phyloP scores from a whole-genome alignment of 805 yeast genomes.

The Maudiozyma saulgeensis region DNA sequence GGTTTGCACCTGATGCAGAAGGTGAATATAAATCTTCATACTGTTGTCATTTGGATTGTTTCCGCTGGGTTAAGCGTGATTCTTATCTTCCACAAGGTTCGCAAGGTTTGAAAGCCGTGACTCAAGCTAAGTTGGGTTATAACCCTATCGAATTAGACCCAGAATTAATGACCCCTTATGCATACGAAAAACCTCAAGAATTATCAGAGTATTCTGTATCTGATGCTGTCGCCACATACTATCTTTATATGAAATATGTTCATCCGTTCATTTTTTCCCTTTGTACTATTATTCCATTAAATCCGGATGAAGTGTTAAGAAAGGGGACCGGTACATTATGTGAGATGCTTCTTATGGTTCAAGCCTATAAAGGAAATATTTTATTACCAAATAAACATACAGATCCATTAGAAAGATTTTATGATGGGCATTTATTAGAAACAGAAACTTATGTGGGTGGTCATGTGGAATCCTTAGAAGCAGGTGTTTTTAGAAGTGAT shows the following conservation, averaged over 20 bases:
- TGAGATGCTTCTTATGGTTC: conserved; percentile 95
- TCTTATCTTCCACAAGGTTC: conserved; percentile 97
- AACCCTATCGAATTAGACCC: conserved; percentile 96
- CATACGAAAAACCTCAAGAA: conserved; percentile 84
- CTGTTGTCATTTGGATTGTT: conserved; percentile 97
- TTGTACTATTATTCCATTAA: conserved; percentile 89
- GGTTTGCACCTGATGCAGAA: conserved; percentile 80
- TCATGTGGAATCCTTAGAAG: conserved; percentile 93
- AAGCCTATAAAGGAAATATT: conserved; percentile 73
- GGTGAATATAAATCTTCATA: conserved; percentile 88
- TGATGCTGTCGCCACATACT: conserved; percentile 98
- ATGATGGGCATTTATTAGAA: conserved; percentile 86
- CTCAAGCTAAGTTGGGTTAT: conserved; percentile 89
- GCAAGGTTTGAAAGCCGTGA: conserved; percentile 96
- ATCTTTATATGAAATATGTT: conserved; percentile 89
- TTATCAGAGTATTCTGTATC: conserved; percentile 96
- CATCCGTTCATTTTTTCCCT: conserved; percentile 95
- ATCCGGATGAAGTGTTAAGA: conserved; percentile 91
- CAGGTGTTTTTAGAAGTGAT: conserved; percentile 95
- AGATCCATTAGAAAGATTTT: conserved; percentile 90
- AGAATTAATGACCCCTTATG: conserved; percentile 96
- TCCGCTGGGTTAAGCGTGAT: conserved; percentile 95
- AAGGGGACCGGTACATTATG: conserved; percentile 98
- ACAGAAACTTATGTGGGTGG: conserved; percentile 99
- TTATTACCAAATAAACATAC: conserved; percentile 86